Evolutionary conservation across 495 filamentous ascomycete genomes (phyloP).

Genomic region (Talaromyces trachyspermus): DNA sequence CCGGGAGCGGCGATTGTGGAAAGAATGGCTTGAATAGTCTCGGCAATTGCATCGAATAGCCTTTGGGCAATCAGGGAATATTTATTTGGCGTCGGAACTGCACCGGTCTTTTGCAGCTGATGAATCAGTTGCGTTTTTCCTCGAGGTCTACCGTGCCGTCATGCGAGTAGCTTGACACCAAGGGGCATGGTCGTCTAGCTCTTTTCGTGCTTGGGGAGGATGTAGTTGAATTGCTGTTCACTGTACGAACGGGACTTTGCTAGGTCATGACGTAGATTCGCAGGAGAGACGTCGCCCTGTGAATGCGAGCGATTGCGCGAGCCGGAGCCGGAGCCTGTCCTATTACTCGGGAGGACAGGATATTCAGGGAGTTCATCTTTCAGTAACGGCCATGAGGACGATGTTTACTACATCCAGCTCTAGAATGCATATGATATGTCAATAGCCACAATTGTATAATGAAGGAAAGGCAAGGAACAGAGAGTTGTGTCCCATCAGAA

Average conservation of each 20-base stretch:
- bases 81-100: conserved; percentile 49
- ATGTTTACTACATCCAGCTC: neutral
- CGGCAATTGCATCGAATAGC: conserved; percentile 50
- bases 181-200: conserved; percentile 22
- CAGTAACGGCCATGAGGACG: conserved; percentile 11
- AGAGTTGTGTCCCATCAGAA: neutral
- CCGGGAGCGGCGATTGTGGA: conserved; percentile 72
- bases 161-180: conserved; percentile 11
- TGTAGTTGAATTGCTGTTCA: conserved; percentile 30
- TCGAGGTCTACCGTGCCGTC: conserved; percentile 31
- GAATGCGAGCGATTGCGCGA: conserved; percentile 61
- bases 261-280: conserved; percentile 26
- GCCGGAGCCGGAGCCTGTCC: conserved; percentile 44
- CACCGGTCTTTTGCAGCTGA: conserved; percentile 37
- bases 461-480: too few relatives aligned
- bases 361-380: conserved; percentile 98
- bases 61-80: conserved; percentile 34
- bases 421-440: neutral
- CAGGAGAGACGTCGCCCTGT: conserved; percentile 45
- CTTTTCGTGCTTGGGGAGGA: conserved; percentile 28
- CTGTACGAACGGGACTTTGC: conserved; percentile 44
- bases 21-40: conserved; percentile 66
- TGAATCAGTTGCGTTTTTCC: conserved; percentile 61
- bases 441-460: neutral
- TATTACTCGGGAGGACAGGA: conserved; percentile 81